Evolutionary conservation across 768 basidiomycete genomes (phyloP), one percentile per base, ranked within the genome.

Genomic region (Gloeopeniophorella convolvens): DNA sequence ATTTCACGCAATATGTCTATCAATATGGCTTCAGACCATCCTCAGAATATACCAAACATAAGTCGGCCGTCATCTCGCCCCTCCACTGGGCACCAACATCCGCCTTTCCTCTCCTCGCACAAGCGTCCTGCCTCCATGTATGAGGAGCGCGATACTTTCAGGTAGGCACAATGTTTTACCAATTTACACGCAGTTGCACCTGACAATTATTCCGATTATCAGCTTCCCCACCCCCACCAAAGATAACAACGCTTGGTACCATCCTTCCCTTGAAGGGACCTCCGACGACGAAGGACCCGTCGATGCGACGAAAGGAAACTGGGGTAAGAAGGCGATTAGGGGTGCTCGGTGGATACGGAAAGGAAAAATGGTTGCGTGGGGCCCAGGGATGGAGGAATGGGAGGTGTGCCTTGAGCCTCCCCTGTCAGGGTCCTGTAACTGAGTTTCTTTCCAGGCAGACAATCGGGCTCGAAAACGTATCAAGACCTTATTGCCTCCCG

Each of bases 351-450:
- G 89, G 89, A 74, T 86, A 42, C 78, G 89, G 15, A 78, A 75
- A 62, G 87, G 89, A 39, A 92, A 93, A 67, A 79, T 90, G 51
- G 78, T 80, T 24, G 72, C 82, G 12, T 93, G 90, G 90, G 88
- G 87, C 24, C 88, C 89, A 18, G 76, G 78, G 41, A 79, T 82
- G 71, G 88, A 88, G 30, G 88, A 91, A 51, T 89, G 86, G 83
- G 88, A 91, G 80, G 89, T 86, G 61, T 55, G 73, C 21, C 40
- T 58, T 9, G 3, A 18, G 43, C 37, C 21, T 51, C 57, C 20
- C 21, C 42, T 33, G 30, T 42, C 46, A 42, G 33, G 42, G 45
- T 55, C 54, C 26, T 46, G 50, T n/a, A 57, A 35, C 58, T 45
- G 42, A 60, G 23, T 45, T 5, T 21, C 10, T 20, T 26, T 30